These are phyloP conservation scores for Pseudomicrostroma phylloplanum DNA, from an alignment of 1,284 basidiomycete genomes.

Conservation along the genomic window DNA sequence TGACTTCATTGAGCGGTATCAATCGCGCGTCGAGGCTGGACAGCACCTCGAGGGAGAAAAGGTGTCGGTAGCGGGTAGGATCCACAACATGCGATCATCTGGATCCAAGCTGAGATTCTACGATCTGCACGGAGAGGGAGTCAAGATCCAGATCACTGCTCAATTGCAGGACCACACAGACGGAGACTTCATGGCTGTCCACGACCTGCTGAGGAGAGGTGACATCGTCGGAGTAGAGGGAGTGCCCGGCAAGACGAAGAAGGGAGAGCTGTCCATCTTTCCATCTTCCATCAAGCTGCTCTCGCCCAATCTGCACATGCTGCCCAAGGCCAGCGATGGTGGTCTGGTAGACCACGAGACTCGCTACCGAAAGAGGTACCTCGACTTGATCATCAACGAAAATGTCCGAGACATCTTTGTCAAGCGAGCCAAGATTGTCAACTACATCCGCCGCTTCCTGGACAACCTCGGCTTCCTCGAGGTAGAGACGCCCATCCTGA, in stretches of 20 bases:
- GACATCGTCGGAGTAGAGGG: constrained; percentile 93
- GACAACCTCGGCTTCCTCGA: constrained; percentile 93
- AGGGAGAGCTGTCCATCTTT: constrained; percentile 88
- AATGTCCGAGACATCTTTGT: constrained; percentile 85
- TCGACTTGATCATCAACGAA: constrained; percentile 93
- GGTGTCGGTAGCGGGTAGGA: constrained; percentile 72
- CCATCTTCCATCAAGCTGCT: constrained; percentile 79
- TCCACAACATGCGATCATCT: constrained; percentile 80
- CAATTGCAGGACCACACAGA: constrained; percentile 64
- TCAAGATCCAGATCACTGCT: constrained; percentile 92
- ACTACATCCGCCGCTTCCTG: constrained; percentile 65
- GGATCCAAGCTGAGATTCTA: constrained; percentile 88
- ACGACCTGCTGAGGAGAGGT: constrained; percentile 85
- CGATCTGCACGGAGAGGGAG: constrained; percentile 85
- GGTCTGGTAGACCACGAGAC: constrained; percentile 73
- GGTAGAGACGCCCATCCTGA: constrained; percentile 98
- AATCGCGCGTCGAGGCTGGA: constrained; percentile 53
- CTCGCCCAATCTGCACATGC: constrained; percentile 89
- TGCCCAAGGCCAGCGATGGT: constrained; percentile 59
- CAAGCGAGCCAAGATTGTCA: constrained; percentile 60
- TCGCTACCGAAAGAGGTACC: constrained; percentile 95
- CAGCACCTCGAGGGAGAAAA: constrained; percentile 39
- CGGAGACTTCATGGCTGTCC: constrained; percentile 63
- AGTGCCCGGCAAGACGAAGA: constrained; percentile 83
- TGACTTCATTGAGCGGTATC: constrained; percentile 71